Conservation (phyloP, 108 stramenopile genomes). For the Stephanodiscus triporus region DNA sequence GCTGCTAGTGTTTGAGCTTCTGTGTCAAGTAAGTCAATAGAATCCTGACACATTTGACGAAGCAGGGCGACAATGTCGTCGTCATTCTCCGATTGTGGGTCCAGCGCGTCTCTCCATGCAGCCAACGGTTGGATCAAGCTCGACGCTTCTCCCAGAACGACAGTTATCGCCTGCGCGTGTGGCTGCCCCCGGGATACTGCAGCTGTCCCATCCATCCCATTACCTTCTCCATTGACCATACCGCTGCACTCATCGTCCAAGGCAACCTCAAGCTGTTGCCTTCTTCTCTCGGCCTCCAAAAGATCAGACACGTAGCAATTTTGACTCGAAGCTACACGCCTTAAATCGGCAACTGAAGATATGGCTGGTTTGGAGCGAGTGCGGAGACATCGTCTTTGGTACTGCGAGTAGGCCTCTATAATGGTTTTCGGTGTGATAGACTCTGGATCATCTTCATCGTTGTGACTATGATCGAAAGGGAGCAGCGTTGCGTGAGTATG, state of each 20-base stretch:
- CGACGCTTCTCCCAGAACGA: conserved; percentile 74
- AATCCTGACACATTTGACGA: conserved; percentile 49
- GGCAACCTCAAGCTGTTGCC: conserved; percentile 31
- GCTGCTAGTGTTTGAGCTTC: conserved; percentile 69
- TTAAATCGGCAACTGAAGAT: conserved; percentile 51
- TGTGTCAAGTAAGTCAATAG: conserved; percentile 63
- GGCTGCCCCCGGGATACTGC: conserved; percentile 40
- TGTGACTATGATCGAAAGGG: neutral
- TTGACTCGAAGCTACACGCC: conserved; percentile 49
- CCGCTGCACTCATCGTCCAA: conserved; percentile 45
- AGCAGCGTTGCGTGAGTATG: conserved; percentile 33
- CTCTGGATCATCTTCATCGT: conserved; percentile 28
- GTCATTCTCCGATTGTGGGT: conserved; percentile 20
- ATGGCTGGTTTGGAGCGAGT: conserved; percentile 74
- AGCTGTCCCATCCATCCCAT: conserved; percentile 25
- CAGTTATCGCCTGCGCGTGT: conserved; percentile 69
- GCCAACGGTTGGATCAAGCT: conserved; percentile 80
- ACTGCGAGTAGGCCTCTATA: conserved; percentile 57
- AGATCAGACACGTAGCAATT: conserved; percentile 46
- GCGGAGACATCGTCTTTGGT: conserved; percentile 74
- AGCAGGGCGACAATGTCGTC: conserved; percentile 15
- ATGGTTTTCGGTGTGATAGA: conserved; percentile 27
- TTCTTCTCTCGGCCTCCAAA: conserved; percentile 36
- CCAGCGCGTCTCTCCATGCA: conserved; percentile 70
- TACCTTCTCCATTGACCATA: conserved; percentile 47